Evolutionary conservation across 2,329 filamentous ascomycete genomes (phyloP).

Genomic region (Paraphaeosphaeria minitans): DNA sequence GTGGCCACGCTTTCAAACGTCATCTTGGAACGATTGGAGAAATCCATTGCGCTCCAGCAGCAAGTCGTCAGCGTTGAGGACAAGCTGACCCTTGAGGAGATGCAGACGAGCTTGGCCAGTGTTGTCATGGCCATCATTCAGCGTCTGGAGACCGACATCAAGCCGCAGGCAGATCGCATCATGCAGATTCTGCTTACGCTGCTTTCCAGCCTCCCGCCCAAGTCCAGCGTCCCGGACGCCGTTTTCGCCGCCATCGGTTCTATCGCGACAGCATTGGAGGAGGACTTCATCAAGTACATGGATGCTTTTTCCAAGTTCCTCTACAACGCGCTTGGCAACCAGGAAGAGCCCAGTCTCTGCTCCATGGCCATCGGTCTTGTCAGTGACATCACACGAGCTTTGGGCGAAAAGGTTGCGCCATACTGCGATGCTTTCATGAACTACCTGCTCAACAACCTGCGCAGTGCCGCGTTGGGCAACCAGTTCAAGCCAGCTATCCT

Average conservation of each 20-base stretch:
- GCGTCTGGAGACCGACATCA: conserved; percentile 88
- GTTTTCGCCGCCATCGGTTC: conserved; percentile 91
- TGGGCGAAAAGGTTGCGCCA: conserved; percentile 88
- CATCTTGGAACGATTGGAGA: conserved; percentile 87
- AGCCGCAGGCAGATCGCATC: conserved; percentile 87
- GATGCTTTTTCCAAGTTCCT: conserved; percentile 90
- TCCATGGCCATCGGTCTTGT: conserved; percentile 97
- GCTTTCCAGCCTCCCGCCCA: conserved; percentile 74
- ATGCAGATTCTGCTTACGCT: conserved; percentile 89
- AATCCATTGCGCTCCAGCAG: conserved; percentile 84
- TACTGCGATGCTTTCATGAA: conserved; percentile 99
- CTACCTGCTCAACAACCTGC: conserved; percentile 86
- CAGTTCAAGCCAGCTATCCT: conserved; percentile 98
- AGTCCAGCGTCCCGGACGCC: conserved; percentile 93
- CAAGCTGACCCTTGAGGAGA: conserved; percentile 92
- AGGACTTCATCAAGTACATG: conserved; percentile 97
- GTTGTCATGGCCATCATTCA: conserved; percentile 91
- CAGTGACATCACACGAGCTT: conserved; percentile 90
- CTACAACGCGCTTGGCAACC: conserved; percentile 91
- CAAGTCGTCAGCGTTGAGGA: conserved; percentile 98
- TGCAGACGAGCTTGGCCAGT: conserved; percentile 93
- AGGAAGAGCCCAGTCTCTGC: conserved; percentile 92
- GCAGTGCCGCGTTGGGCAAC: conserved; percentile 86
- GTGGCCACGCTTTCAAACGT: conserved; percentile 85
- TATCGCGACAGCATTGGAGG: conserved; percentile 88